phyloP scores from a whole-genome alignment of 1,284 basidiomycete species.

The Sporisorium iseilematis-ciliati region DNA sequence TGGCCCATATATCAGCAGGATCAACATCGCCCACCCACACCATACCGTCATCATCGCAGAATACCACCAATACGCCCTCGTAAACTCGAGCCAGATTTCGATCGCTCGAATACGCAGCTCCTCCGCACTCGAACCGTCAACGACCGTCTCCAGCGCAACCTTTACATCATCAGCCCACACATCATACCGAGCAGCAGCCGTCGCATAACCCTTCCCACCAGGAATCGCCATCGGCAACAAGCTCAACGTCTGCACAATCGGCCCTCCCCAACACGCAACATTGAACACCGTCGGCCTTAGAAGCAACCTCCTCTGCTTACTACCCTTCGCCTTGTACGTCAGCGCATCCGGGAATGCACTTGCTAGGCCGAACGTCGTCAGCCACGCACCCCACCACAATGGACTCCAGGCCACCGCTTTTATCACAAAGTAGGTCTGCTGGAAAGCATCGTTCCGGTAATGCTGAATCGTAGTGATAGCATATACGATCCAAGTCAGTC shows the following conservation, averaged over 20 bases:
- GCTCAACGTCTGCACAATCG: slow-evolving; percentile 14
- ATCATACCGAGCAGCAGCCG: slow-evolving; percentile 3
- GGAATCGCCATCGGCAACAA: slow-evolving; percentile 17
- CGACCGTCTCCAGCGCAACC: background rate
- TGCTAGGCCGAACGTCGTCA: slow-evolving; percentile 23
- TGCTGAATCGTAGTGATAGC: slow-evolving; percentile 15
- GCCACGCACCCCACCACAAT: slow-evolving; percentile 35
- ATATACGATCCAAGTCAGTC: slow-evolving; percentile 17
- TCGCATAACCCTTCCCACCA: slow-evolving; percentile 1
- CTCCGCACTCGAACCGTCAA: background rate
- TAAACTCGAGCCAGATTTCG: slow-evolving; percentile 24
- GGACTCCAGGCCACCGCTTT: slow-evolving; percentile 22
- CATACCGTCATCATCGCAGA: slow-evolving; percentile 18
- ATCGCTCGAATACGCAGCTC: slow-evolving; percentile 1
- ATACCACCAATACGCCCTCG: slow-evolving; percentile 28
- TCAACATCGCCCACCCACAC: slow-evolving; percentile 24
- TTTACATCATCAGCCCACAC: slow-evolving; percentile 8
- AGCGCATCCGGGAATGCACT: slow-evolving; percentile 43
- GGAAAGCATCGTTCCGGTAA: slow-evolving; percentile 11
- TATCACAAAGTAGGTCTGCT: slow-evolving; percentile 16
- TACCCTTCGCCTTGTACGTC: slow-evolving; percentile 17
- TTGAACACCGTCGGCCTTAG: slow-evolving; percentile 33
- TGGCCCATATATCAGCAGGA: slow-evolving; percentile 9
- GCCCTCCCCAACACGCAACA: slow-evolving; percentile 21
- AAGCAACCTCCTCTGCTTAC: slow-evolving; percentile 24